These are phyloP conservation scores for Cryphonectria carpinicola DNA, from an alignment of 2,329 filamentous ascomycete species.

Conservation along the genomic window DNA sequence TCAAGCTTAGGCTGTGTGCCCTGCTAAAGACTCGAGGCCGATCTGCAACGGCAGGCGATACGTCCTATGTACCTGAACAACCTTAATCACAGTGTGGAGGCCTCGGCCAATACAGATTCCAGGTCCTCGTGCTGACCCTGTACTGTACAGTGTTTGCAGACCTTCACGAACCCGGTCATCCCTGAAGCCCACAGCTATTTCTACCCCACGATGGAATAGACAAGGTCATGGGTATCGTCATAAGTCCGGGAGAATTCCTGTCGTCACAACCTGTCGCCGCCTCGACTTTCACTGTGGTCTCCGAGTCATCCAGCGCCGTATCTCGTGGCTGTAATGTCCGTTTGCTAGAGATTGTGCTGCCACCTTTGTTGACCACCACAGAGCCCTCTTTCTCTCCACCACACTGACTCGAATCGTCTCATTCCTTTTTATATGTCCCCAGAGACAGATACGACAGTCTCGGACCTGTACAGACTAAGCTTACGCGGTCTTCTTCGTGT, in stretches of 20 bases:
- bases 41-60: constrained; percentile 2
- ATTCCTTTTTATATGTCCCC: neutral
- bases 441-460: neutral
- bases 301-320: neutral
- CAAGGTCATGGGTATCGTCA: constrained; percentile 4
- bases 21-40: neutral
- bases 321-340: neutral
- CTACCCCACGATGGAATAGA: neutral
- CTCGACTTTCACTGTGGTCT: neutral
- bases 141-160: constrained; percentile 5
- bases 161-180: constrained; percentile 9
- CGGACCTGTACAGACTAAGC: neutral
- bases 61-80: constrained; percentile 7
- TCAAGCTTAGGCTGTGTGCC: neutral
- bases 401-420: neutral
- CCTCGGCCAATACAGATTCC: constrained; percentile 1
- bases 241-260: neutral
- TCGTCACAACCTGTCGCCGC: neutral
- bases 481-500: neutral
- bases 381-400: neutral
- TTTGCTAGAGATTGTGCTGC: neutral
- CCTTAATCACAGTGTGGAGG: constrained; percentile 18
- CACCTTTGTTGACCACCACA: neutral
- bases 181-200: constrained; percentile 19
- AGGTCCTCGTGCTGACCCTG: constrained; percentile 12